Conservation (phyloP, 768 basidiomycete species). For the Royoungia palumana region DNA sequence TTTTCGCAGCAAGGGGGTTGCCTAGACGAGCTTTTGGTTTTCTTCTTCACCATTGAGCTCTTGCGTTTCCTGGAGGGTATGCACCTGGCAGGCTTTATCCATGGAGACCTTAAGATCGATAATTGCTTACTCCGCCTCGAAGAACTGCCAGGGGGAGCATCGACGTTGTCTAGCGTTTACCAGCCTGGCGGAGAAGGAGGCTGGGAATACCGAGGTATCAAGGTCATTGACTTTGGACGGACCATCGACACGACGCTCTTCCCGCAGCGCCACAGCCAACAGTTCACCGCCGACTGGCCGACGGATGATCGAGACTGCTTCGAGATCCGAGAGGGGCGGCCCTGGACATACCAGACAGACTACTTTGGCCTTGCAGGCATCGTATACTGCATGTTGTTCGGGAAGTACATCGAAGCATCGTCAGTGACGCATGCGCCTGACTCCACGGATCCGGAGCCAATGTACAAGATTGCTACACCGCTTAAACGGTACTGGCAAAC, state of each 20-base stretch:
- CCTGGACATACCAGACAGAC: conserved; percentile 96
- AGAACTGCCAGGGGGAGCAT: conserved; percentile 66
- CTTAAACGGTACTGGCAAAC: conserved; percentile 95
- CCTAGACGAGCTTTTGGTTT: conserved; percentile 88
- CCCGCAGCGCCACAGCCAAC: conserved; percentile 60
- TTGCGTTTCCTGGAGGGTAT: conserved; percentile 78
- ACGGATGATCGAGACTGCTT: conserved; percentile 89
- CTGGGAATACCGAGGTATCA: conserved; percentile 86
- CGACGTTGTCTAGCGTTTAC: conserved; percentile 75
- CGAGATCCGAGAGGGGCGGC: conserved; percentile 76
- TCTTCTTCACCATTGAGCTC: conserved; percentile 94
- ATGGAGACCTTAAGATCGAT: conserved; percentile 98
- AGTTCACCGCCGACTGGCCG: conserved; percentile 84
- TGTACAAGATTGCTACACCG: conserved; percentile 69
- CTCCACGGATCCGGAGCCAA: conserved; percentile 30
- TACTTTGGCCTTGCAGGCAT: conserved; percentile 96
- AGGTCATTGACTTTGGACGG: conserved; percentile 96
- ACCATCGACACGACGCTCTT: conserved; percentile 84
- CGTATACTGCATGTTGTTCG: conserved; percentile 93
- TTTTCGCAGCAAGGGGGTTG: conserved; percentile 76
- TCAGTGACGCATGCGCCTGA: conserved; percentile 41
- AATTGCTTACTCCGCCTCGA: conserved; percentile 95
- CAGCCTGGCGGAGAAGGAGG: conserved; percentile 75
- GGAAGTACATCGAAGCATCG: conserved; percentile 86
- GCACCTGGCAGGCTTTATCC: conserved; percentile 83